A percentile compares a stretch with the other conserved stretches of the same genome.
phyloP scores from a whole-genome alignment of 2,329 filamentous ascomycete species.

The Paradendryphiella salina region DNA sequence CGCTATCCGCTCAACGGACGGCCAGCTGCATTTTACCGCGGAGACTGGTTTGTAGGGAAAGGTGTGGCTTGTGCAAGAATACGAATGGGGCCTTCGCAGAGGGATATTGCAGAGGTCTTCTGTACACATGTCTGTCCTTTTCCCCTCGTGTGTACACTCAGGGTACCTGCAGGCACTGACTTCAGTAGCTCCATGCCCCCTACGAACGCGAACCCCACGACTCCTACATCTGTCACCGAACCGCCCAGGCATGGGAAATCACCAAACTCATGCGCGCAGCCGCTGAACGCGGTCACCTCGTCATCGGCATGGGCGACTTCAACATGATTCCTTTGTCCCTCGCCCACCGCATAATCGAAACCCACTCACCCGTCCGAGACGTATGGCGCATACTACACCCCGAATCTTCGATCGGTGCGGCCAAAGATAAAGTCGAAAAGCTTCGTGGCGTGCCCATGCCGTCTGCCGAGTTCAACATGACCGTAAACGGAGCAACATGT shows the following conservation, averaged over 20 bases:
- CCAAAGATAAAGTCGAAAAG: constrained; percentile 68
- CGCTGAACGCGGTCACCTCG: constrained; percentile 77
- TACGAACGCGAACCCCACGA: constrained; percentile 80
- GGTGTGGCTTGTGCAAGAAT: constrained; percentile 85
- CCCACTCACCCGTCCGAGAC: constrained; percentile 76
- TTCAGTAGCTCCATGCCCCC: constrained; percentile 70
- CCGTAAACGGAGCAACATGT: constrained; percentile 82
- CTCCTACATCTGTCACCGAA: constrained; percentile 87
- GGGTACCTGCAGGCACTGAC: constrained; percentile 45
- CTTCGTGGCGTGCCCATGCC: constrained; percentile 69
- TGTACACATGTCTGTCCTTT: constrained; percentile 71
- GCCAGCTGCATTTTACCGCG: constrained; percentile 89
- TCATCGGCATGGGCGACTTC: constrained; percentile 88
- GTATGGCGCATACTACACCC: constrained; percentile 85
- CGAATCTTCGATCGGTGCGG: constrained; percentile 76
- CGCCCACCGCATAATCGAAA: constrained; percentile 79
- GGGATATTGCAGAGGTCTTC: constrained; percentile 82
- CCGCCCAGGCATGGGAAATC: constrained; percentile 93
- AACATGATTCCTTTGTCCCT: constrained; percentile 92
- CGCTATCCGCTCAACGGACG: constrained; percentile 89
- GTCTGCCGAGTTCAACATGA: constrained; percentile 75
- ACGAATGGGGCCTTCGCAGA: constrained; percentile 64
- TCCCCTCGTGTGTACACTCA: background rate
- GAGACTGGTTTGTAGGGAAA: constrained; percentile 96
- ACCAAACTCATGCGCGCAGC: constrained; percentile 85